A percentile compares a stretch with the other conserved stretches of the same genome.
Evolutionary conservation across 2,329 filamentous ascomycete species (phyloP).

Genomic region (Venturia nashicola): DNA sequence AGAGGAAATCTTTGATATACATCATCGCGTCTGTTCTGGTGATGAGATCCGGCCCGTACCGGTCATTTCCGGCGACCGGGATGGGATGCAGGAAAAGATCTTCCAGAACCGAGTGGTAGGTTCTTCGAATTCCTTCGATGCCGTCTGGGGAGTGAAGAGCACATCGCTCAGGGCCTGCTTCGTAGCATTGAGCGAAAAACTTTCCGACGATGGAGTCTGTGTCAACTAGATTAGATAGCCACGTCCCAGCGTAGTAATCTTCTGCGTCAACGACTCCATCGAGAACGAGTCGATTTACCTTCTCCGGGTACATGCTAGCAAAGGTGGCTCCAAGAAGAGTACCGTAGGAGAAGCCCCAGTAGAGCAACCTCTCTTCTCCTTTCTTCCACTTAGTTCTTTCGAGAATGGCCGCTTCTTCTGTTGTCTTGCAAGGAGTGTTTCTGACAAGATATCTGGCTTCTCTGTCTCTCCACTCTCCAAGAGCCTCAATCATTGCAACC

Average conservation of each 20-base stretch:
- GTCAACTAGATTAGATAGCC: constrained; percentile 29
- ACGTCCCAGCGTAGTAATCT: constrained; percentile 22
- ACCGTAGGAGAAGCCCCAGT: constrained; percentile 37
- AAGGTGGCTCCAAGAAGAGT: constrained; percentile 28
- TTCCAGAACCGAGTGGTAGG: constrained; percentile 20
- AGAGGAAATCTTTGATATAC: constrained; percentile 8
- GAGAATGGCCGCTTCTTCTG: neutral
- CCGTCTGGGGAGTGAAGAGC: constrained; percentile 22
- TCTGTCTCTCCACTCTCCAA: constrained; percentile 24
- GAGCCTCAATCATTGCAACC: constrained; percentile 34
- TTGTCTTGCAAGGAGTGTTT: neutral
- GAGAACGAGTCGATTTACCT: constrained; percentile 24
- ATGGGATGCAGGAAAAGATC: constrained; percentile 30
- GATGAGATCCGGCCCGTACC: constrained; percentile 24
- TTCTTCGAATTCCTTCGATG: constrained; percentile 23
- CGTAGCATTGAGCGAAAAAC: constrained; percentile 34
- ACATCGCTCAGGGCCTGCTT: constrained; percentile 28
- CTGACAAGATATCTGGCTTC: neutral
- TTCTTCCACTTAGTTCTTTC: constrained; percentile 9
- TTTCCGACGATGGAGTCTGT: constrained; percentile 29
- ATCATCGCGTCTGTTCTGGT: constrained; percentile 27
- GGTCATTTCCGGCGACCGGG: constrained; percentile 18
- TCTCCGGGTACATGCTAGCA: constrained; percentile 25
- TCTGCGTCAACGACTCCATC: constrained; percentile 35
- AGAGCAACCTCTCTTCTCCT: constrained; percentile 27